A percentile compares a stretch with the other conserved stretches of the same genome.
These are phyloP conservation scores for Lactifluus piperatus DNA, from an alignment of 768 basidiomycete species.

Conservation along the genomic window DNA sequence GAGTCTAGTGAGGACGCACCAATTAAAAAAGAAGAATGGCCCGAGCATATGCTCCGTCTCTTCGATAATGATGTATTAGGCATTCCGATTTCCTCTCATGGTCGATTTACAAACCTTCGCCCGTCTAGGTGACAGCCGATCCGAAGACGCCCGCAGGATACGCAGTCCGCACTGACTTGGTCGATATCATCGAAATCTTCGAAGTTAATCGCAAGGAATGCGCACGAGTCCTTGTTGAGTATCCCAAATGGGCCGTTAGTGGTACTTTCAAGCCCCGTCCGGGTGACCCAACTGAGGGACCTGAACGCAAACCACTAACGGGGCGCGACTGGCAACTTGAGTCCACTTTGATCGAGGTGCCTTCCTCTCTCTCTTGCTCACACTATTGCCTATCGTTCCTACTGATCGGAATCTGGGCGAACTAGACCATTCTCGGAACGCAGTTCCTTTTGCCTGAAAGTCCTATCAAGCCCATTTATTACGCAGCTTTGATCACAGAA, in stretches of 20 bases:
- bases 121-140: conserved; percentile 61
- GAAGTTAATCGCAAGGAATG: conserved; percentile 96
- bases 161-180: conserved; percentile 60
- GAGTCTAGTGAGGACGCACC: conserved; percentile 64
- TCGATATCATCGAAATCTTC: conserved; percentile 80
- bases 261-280: conserved; percentile 83
- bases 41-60: conserved; percentile 56
- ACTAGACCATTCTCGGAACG: conserved; percentile 63
- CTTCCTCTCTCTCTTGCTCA: conserved; percentile 9
- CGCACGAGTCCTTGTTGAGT: conserved; percentile 77
- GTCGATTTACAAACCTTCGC: not conserved
- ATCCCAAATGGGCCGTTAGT: conserved; percentile 71
- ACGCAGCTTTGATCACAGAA: conserved; percentile 83
- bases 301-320: conserved; percentile 35
- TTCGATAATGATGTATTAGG: conserved; percentile 51
- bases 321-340: conserved; percentile 84
- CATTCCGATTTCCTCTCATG: not conserved
- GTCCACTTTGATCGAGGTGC: conserved; percentile 78
- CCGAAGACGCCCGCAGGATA: conserved; percentile 70
- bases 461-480: conserved; percentile 72
- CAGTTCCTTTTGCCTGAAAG: conserved; percentile 74
- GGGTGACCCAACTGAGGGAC: conserved; percentile 42
- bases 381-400: not conserved
- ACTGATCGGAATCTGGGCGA: conserved; percentile 4
- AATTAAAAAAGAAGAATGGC: conserved; percentile 78